Base-by-base conservation (phyloP, 1,284 basidiomycete genomes). In the Sphagnurus paluster region DNA sequence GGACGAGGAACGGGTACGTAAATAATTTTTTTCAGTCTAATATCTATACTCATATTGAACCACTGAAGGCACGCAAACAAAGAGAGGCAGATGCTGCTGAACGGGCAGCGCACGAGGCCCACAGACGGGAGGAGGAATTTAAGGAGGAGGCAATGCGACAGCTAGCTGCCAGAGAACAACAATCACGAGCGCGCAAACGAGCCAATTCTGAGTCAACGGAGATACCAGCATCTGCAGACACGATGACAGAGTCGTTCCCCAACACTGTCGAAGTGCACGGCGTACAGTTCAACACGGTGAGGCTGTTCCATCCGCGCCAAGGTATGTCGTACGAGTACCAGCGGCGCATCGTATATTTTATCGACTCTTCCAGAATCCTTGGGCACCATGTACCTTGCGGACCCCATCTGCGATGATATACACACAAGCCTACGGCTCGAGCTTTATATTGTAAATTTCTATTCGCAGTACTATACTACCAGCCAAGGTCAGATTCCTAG, bases 131-230 rank as follows among this genome's bases (percentile, higher is more conserved):
- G 38, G 76, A 79, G 50, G 75, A 85, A 59, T 80, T 87, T 39
- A 72, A 77, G 42, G 79, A 73, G 19, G 82, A 85, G 55, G 74
- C 76, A 2, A 68, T 79, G 59, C 71, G 74, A 25, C 77, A 84
- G 50, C 68, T 81, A 35, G 59, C 73, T 53, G 74, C 67, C 8
- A 67, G 77, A 54, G 74, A 82, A 50, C 70, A 76, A 52, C 75
- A 78, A 44, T 73, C 76, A 52, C 72, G 70, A 51, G 75, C 76
- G 10, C 74, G 84, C 16, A 71, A 76, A 54, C 70, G 85, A 33
- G 82, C 84, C 0, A 74, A 77, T 56, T 86, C 84, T 1, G 84
- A 84, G 57, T 75, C 82, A 6, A 84, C 83, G 0, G 83, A 84
- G 53, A 76, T 80, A 5, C 80, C 78, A 2, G 61, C 69, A 5